Base-by-base conservation (phyloP, 1,284 basidiomycete genomes). In the Peniophora sp. region DNA sequence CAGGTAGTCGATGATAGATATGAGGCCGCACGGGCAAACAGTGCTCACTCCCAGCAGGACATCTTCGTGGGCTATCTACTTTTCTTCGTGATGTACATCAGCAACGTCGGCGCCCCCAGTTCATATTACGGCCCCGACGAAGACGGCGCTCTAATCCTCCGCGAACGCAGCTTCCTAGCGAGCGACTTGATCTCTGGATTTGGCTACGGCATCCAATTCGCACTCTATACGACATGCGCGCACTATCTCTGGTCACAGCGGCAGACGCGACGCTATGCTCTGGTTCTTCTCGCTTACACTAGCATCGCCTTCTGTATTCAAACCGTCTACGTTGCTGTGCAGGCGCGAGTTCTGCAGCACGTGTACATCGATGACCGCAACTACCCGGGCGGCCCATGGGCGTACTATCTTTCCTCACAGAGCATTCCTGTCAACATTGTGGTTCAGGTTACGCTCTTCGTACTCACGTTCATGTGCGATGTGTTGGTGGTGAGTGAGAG, bases 361-460 rank as follows among this genome's bases (percentile, higher is more conserved):
- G 58, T 55, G 42, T 70, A 61, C 50, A 59, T 71, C 45, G 58
- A 70, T n/a, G 62, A 70, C 47, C 61, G 68, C 48, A 47, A 58
- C 45, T 66, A 56, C 36, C 57, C 55, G 18, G 62, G 61, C 14
- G 62, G 63, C 3, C 57, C 65, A 6, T 52, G 54, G 17, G 55
- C 50, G 2, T 65, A 59, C 48, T 73, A 73, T 58, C 58, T 72
- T 17, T 66, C 58, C 66, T 57, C 57, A 18, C 59, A 62, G 48
- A 57, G 66, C 37, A 61, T 69, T 11, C 57, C 71, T 0, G 64
- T 73, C 51, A 71, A 73, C 46, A 68, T 73, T 22, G 61, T 72
- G 42, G 73, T 71, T 55, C 66, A 68, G 51, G 69, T 68, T 5
- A 68, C 66, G 0, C 60, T 72, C 12, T 73, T 74, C 54, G 55